Base-by-base conservation (phyloP, 2,329 filamentous ascomycete genomes). In the Phoma herbarum region DNA sequence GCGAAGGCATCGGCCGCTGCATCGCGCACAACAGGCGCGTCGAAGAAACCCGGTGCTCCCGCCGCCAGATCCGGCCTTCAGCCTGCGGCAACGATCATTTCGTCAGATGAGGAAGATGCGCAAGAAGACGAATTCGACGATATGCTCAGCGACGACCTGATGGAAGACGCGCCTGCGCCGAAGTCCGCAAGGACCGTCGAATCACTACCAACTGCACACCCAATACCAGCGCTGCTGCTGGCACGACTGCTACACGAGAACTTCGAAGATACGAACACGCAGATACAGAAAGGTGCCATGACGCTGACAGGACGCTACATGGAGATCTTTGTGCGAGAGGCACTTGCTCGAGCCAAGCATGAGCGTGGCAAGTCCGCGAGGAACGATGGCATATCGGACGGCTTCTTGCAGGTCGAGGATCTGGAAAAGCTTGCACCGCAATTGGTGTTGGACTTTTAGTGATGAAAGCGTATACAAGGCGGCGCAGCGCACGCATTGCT, bases 321-420 rank as follows among this genome's bases (percentile, higher is more conserved):
- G 77, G 92, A 97, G 77, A 86, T 94, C 0, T 98, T 97, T 78
- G 90, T 97, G 52, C 85, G 90, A 61, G 94, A 98, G 80, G 92
- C 92, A 1, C 88, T 98, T 73, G 92, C 92, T 16, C 80, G 94
- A 71, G 88, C 91, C 37, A 86, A 88, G 10, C 87, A 88, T 58
- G 90, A 92, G 81, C 88, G 89, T 72, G 81, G 75, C 39, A 78
- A 82, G 76, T 75, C 76, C 31, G 75, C 63, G n/a, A 69, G 72
- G 53, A 59, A 68, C 50, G 63, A 70, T 56, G 59, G 75, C 60
- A 62, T 68, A 50, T 62, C 67, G 65, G 83, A 86, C 58, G 88
- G 86, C 4, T 93, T 93, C 71, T 75, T 94, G 33, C 91, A 95
- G 85, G 89, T 96, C 44, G 92, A 96, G 73, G 93, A 97, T 80